Percentiles rank a stretch among this genome's conserved stretches.
Evolutionary conservation across 2,329 filamentous ascomycete species (phyloP).

Genomic region (Cladophialophora chaetospira): DNA sequence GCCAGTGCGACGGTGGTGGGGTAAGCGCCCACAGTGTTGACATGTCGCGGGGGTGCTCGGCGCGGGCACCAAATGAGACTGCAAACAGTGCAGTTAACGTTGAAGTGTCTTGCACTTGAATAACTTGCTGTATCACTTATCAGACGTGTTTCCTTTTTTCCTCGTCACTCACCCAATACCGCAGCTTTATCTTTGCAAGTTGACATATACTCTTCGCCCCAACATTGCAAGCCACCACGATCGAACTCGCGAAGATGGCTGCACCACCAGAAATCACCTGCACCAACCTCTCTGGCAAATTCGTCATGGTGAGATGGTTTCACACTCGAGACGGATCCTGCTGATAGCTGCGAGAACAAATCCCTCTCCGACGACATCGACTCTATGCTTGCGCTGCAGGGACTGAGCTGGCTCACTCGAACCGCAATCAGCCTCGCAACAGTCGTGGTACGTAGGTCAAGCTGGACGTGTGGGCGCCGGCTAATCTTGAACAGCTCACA

Average conservation of each 20-base stretch:
- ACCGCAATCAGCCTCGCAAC: conserved; percentile 71
- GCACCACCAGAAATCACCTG: conserved; percentile 68
- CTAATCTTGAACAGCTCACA: conserved; percentile 24
- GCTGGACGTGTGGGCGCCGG: conserved; percentile 54
- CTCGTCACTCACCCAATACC: too few species aligned
- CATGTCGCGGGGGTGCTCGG: background rate
- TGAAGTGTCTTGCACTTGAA: background rate
- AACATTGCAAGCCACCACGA: background rate
- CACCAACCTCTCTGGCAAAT: conserved; percentile 69
- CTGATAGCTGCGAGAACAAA: conserved; percentile 63
- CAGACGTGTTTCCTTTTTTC: too few species aligned
- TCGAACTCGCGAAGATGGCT: conserved; percentile 58
- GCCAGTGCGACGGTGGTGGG: background rate
- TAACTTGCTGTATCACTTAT: too few species aligned
- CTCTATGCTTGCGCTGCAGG: conserved; percentile 66
- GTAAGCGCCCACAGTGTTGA: background rate
- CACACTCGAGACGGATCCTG: background rate
- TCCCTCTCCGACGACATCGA: conserved; percentile 69
- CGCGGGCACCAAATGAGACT: background rate
- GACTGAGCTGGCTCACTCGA: conserved; percentile 70
- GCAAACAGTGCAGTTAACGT: background rate
- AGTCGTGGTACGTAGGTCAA: conserved; percentile 43
- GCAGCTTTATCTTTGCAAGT: background rate
- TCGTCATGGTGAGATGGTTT: conserved; percentile 61
- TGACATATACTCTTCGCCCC: background rate